These are phyloP conservation scores for Selaginella tamariscina DNA, from an alignment of 75 land plant species.

Conservation along the genomic window DNA sequence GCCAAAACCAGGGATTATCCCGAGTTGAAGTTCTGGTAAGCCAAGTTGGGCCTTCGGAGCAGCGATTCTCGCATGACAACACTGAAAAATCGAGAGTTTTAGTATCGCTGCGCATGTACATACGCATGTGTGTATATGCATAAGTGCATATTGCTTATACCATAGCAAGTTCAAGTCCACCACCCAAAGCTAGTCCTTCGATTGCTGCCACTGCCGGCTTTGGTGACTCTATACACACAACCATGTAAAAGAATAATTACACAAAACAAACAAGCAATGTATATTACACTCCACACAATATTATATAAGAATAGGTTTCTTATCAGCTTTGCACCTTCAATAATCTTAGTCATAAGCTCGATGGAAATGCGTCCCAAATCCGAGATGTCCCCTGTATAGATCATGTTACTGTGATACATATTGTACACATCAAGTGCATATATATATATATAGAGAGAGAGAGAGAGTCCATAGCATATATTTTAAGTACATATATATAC, in stretches of 20 bases:
- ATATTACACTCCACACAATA: neutral
- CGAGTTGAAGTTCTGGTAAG: conserved; percentile 84
- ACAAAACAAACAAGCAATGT: conserved; percentile 1
- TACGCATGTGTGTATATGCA: no score
- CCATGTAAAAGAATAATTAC: neutral
- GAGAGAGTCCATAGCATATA: no score
- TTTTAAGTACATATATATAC: no score
- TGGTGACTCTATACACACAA: conserved; percentile 41
- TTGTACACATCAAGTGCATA: neutral
- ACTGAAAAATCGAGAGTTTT: no score
- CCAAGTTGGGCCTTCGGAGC: conserved; percentile 81
- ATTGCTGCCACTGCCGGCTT: conserved; percentile 97
- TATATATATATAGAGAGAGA: no score
- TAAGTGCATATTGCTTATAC: no score
- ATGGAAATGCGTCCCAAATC: conserved; percentile 46
- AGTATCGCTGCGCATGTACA: no score
- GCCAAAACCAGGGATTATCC: conserved; percentile 93
- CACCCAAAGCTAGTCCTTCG: conserved; percentile 93
- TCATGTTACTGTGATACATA: neutral
- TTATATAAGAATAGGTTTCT: neutral
- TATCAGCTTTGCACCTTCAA: conserved; percentile 48
- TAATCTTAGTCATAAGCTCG: conserved; percentile 48
- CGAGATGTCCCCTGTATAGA: conserved; percentile 37
- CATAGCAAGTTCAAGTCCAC: conserved; percentile 96
- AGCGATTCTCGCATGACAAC: conserved; percentile 89